Evolutionary conservation across 768 basidiomycete genomes (phyloP), one percentile per base, ranked within the genome.

Genomic region (Lentinus brumalis): DNA sequence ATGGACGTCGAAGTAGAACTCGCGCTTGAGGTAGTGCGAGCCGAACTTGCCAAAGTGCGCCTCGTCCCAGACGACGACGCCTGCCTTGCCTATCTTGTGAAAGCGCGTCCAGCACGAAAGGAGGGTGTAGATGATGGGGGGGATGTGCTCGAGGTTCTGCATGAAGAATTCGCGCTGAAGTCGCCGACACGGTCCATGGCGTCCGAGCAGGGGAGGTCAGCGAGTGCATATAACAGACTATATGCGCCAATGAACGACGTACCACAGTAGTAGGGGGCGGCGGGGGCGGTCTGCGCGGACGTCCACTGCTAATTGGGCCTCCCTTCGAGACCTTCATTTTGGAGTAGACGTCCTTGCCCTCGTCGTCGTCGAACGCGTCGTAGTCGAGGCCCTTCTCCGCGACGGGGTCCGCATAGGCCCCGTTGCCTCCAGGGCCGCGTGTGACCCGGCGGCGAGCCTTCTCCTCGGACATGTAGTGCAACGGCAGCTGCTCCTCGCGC

Each of bases 1-100:
- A 69, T 99, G 97, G 30, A 98, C 97, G 70, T 99, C 97, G 73
- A 98, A 98, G 81, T 98, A 98, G 77, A 98, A 98, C 74, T 97
- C 94, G 70, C 95, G 91, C 76, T 98, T 97, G 76, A 99, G 87
- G 76, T 99, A 98, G 76, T 98, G 90, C 53, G 93, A 93, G 53
- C 94, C 97, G 76, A 99, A 98, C 77, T 99, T 98, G 67, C 97
- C 97, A 75, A 98, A 99, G 76, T 99, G 97, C 41, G 97, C 96
- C 80, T 99, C 97, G 74, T 99, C 97, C 97, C 96, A 98, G 60
- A 98, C 87, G 75, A 99, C 96, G 64, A 83, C 71, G 70, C 89
- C 83, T 38, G 92, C 83, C 57, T 86, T 84, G 12, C 97, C 96
- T 50, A 99, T 99, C 67, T 88, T 84, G 79, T 96, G 90, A 75